Conservation (phyloP, 73 alveolate species). For the Diophrys appendiculata region DNA sequence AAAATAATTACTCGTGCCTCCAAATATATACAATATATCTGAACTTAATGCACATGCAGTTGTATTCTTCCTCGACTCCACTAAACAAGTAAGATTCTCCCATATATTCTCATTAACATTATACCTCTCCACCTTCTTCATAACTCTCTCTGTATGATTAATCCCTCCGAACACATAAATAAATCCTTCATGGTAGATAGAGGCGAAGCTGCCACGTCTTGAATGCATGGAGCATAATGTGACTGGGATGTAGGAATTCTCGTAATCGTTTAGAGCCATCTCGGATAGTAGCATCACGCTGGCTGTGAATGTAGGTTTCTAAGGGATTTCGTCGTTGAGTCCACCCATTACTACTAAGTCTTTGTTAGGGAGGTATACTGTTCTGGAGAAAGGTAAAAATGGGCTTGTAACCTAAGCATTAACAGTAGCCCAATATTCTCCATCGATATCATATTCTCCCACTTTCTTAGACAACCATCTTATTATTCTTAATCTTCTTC, state of each 20-base stretch:
- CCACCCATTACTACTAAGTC: constrained; percentile 60
- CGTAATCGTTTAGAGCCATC: constrained; percentile 36
- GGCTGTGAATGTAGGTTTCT: constrained; percentile 38
- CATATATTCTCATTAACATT: constrained; percentile 31
- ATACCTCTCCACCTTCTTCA: constrained; percentile 52
- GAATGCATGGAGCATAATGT: constrained; percentile 27
- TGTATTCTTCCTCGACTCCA: constrained; percentile 54
- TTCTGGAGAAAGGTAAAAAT: constrained; percentile 57
- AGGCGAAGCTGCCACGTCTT: constrained; percentile 50
- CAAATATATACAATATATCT: constrained; percentile 47
- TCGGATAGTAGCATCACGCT: constrained; percentile 23
- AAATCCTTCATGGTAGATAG: constrained; percentile 52
- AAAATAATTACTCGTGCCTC: constrained; percentile 13
- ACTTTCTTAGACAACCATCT: constrained; percentile 61
- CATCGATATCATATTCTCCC: constrained; percentile 61
- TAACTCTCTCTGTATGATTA: constrained; percentile 42
- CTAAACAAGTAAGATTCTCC: constrained; percentile 40
- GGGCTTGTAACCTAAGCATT: constrained; percentile 37
- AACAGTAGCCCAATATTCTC: constrained; percentile 40
- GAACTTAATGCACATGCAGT: constrained; percentile 48
- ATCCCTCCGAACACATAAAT: constrained; percentile 61
- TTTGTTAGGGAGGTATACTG: constrained; percentile 55
- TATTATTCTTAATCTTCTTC: constrained; percentile 27
- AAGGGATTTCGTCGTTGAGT: constrained; percentile 39
- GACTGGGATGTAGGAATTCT: constrained; percentile 36